Percentiles rank a stretch among this genome's conserved stretches.
Evolutionary conservation across 176 grass and related monocot genomes (phyloP).

Genomic region (Paspalum notatum): DNA sequence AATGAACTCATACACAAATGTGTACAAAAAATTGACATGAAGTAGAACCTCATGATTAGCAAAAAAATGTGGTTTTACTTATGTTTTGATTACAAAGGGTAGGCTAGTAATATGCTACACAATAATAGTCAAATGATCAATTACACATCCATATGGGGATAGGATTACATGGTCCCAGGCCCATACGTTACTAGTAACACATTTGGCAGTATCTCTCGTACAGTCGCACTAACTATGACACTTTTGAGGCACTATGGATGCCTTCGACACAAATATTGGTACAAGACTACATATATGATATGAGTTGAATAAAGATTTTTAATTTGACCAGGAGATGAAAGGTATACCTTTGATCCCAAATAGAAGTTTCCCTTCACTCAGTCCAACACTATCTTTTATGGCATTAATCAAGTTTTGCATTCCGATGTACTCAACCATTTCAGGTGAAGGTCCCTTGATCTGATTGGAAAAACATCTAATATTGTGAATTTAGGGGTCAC

Average conservation of each 20-base stretch:
- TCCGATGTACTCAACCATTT: constrained; percentile 90
- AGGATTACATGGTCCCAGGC: not conserved
- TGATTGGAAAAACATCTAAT: constrained; percentile 52
- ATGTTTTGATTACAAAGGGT: constrained; percentile 20
- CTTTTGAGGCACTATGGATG: not conserved
- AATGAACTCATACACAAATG: not conserved
- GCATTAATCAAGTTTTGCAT: constrained; percentile 92
- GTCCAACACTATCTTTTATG: constrained; percentile 63
- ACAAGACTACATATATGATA: constrained; percentile 2
- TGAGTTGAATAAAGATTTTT: constrained; percentile 18
- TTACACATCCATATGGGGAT: not conserved
- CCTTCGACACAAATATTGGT: not conserved
- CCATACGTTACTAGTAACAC: not conserved
- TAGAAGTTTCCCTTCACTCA: constrained; percentile 78
- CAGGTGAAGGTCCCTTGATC: constrained; percentile 95
- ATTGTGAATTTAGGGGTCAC: constrained; percentile 28
- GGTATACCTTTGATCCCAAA: constrained; percentile 81
- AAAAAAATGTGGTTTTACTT: not conserved
- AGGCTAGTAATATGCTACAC: not conserved
- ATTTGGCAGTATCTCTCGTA: not conserved
- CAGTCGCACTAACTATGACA: not conserved
- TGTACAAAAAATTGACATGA: constrained; percentile 15
- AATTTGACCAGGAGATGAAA: constrained; percentile 21
- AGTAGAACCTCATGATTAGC: constrained; percentile 21
- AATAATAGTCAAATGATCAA: not conserved